Conservation (phyloP, 2,329 filamentous ascomycete genomes). For the Xylaria multiplex region DNA sequence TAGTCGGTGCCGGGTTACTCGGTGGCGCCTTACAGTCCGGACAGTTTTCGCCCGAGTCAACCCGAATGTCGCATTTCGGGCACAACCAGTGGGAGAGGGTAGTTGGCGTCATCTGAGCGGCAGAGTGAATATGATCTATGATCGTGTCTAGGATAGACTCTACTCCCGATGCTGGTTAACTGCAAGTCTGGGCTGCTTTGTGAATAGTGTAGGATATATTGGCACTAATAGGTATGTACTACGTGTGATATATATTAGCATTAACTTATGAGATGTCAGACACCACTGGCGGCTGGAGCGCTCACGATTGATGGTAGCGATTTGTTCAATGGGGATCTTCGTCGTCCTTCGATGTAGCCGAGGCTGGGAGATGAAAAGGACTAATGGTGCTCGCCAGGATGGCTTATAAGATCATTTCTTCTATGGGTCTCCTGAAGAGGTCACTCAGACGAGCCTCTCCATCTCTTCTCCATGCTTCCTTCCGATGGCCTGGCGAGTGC, state of each 20-base stretch:
- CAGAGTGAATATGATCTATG: not conserved
- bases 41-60: not conserved
- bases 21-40: not conserved
- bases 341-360: not conserved
- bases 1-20: no score
- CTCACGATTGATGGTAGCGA: constrained; percentile 14
- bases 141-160: not conserved
- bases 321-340: not conserved
- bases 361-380: not conserved
- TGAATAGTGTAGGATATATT: not conserved
- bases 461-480: not conserved
- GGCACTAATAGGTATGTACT: not conserved
- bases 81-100: not conserved
- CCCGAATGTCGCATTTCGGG: not conserved
- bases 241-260: not conserved
- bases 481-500: not conserved
- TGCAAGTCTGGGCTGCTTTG: not conserved
- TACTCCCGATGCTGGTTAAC: not conserved
- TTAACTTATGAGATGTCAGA: no score
- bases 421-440: not conserved
- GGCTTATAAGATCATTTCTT: constrained; percentile 3
- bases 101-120: not conserved
- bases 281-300: not conserved
- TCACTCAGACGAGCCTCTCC: not conserved
- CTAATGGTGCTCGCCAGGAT: constrained; percentile 19